Evolutionary conservation across 768 basidiomycete genomes (phyloP), one percentile per base, ranked within the genome.

Genomic region (Lactarius sanguifluus): DNA sequence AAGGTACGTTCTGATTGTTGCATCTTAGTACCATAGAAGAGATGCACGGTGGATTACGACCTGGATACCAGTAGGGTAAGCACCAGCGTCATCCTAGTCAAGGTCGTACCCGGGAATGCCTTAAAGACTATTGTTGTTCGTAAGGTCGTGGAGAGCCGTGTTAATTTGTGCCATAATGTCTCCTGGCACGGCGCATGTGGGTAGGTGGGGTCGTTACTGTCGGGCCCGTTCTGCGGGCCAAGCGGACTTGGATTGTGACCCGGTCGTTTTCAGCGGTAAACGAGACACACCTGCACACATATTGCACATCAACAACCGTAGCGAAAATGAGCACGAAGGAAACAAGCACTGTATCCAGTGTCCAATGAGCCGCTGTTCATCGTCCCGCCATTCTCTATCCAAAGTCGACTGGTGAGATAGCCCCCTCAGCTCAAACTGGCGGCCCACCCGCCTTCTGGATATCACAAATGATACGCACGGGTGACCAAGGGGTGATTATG

Each of bases 401-500:
- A 92, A 34, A 5, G 78, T 87, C 12, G 91, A 90, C 89, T 91
- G 64, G 30, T n/a, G 43, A 15, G 23, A 25, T 28, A 30, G 5
- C 55, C 28, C 20, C 28, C 20, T 36, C 2, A 54, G 25, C n/a
- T 23, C 20, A n/a, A 10, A 25, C 28, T 25, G 41, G 16, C 6
- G 15, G 41, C 16, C 20, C 20, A 40, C 2, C 30, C n/a, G 40
- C 2, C 30, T 18, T 34, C 2, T 18, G 16, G 28, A n/a, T 2
- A 36, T n/a, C 6, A 12, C 10, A 57, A 36, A 23, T 10, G 7
- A 7, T 30, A 76, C 83, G 67, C 73, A 90, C 90, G 2, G 89
- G 88, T 32, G 89, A 90, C 91, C 91, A 92, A 6, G 91, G 87
- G 18, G 88, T 60, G 7, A 89, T 67, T 67, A 89, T 86, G 23